Percentiles rank a stretch among this genome's conserved stretches.
phyloP scores from a whole-genome alignment of 192 early-diverging fungal genomes.

The Coemansia sp. region DNA sequence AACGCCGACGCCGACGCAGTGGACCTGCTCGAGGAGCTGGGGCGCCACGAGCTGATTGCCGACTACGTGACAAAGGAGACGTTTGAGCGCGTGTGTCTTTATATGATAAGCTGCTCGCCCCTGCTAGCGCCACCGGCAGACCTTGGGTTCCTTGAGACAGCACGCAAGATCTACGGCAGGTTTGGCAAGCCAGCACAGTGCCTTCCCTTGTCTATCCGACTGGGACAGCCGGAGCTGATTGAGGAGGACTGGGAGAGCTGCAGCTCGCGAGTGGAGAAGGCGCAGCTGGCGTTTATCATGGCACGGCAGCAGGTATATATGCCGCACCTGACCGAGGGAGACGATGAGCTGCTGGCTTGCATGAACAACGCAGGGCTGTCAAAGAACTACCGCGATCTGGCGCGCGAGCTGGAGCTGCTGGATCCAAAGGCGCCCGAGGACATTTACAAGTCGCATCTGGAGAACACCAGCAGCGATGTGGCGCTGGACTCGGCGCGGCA shows the following conservation, averaged over 20 bases:
- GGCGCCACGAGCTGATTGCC: slow-evolving; percentile 74
- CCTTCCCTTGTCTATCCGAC: slow-evolving; percentile 79
- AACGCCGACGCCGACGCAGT: slow-evolving; percentile 98
- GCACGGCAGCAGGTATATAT: slow-evolving; percentile 84
- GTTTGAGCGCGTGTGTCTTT: slow-evolving; percentile 90
- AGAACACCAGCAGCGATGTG: slow-evolving; percentile 69
- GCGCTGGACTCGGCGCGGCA: slow-evolving; percentile 91
- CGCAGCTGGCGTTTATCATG: slow-evolving; percentile 93
- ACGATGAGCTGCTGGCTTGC: slow-evolving; percentile 80
- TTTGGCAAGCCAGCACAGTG: slow-evolving; percentile 80
- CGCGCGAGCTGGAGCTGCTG: slow-evolving; percentile 88
- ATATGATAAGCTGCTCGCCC: slow-evolving; percentile 92
- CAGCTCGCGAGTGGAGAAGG: slow-evolving; percentile 79
- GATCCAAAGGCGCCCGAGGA: slow-evolving; percentile 97
- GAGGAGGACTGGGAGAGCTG: slow-evolving; percentile 84
- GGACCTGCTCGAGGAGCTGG: slow-evolving; percentile 90
- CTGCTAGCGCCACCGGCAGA: slow-evolving; percentile 91
- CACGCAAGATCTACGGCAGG: slow-evolving; percentile 87
- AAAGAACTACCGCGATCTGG: slow-evolving; percentile 85
- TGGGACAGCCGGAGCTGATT: slow-evolving; percentile 80
- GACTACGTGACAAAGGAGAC: slow-evolving; percentile 90
- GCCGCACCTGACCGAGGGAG: slow-evolving; percentile 71
- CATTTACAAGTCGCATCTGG: slow-evolving; percentile 96
- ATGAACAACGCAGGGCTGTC: slow-evolving; percentile 86
- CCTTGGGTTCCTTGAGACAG: slow-evolving; percentile 75